Percentiles rank a stretch among this genome's conserved stretches.
Evolutionary conservation across 176 grass and related monocot species (phyloP).

Genomic region (Aegilops speltoides): DNA sequence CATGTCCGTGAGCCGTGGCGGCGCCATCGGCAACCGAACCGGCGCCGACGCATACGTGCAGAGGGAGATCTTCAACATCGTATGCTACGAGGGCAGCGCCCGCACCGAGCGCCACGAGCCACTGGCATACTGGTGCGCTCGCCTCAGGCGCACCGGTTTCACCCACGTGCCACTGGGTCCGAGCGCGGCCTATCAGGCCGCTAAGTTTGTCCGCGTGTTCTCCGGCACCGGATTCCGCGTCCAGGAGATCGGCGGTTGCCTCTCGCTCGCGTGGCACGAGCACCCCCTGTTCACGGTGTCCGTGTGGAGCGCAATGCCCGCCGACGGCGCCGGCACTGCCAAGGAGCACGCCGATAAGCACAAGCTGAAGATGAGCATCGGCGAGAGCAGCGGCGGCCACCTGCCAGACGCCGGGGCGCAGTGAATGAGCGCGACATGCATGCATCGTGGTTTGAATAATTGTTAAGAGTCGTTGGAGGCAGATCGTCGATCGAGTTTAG

Average conservation of each 20-base stretch:
- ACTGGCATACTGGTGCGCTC: slow-evolving; percentile 36
- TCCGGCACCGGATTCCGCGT: slow-evolving; percentile 46
- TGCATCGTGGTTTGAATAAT: neutral
- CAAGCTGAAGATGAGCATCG: neutral
- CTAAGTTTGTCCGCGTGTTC: slow-evolving; percentile 36
- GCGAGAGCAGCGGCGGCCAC: neutral
- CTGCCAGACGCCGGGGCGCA: neutral
- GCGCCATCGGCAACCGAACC: neutral
- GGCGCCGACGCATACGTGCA: slow-evolving; percentile 57
- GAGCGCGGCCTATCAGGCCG: slow-evolving; percentile 36
- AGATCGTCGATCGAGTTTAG: neutral
- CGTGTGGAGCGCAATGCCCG: slow-evolving; percentile 42
- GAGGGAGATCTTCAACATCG: slow-evolving; percentile 70
- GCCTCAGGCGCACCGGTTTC: slow-evolving; percentile 43
- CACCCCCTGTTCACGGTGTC: slow-evolving; percentile 53
- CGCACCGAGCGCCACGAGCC: slow-evolving; percentile 73
- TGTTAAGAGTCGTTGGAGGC: neutral
- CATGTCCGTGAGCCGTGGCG: neutral
- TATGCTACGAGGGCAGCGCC: slow-evolving; percentile 58
- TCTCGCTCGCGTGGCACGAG: slow-evolving; percentile 59
- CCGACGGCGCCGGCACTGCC: neutral
- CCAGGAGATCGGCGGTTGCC: slow-evolving; percentile 49
- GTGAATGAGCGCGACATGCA: neutral
- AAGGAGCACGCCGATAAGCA: neutral
- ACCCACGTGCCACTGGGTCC: slow-evolving; percentile 42